Evolutionary conservation across 1,139 yeast species (phyloP).

Genomic region (Pichia sp.): DNA sequence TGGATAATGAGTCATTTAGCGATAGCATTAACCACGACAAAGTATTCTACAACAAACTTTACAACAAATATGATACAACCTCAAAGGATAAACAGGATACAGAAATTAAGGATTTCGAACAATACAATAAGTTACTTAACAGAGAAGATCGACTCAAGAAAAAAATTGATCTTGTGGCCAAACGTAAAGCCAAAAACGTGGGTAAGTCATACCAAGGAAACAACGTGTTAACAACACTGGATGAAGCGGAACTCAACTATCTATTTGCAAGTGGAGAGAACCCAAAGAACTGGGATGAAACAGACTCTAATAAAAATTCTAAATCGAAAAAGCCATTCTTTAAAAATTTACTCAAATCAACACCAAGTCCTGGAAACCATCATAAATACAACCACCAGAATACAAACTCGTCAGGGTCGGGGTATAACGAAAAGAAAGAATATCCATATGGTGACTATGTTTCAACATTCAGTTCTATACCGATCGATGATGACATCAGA

Average conservation of each 20-base stretch:
- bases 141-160: slow-evolving; percentile 35
- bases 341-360: not conserved
- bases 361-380: not conserved
- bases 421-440: slow-evolving; percentile 9
- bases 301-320: not conserved
- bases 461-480: slow-evolving; percentile 15
- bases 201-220: not conserved
- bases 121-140: slow-evolving; percentile 36
- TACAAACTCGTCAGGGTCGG: not conserved
- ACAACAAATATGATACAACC: slow-evolving; percentile 20
- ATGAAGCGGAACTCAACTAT: slow-evolving; percentile 24
- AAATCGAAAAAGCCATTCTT: slow-evolving; percentile 5
- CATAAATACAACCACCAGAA: not conserved
- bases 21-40: slow-evolving; percentile 25
- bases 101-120: slow-evolving; percentile 37
- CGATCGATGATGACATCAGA: slow-evolving; percentile 21
- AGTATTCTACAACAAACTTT: slow-evolving; percentile 28
- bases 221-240: slow-evolving; percentile 20
- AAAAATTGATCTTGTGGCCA: slow-evolving; percentile 34
- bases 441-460: slow-evolving; percentile 7
- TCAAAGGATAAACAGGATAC: slow-evolving; percentile 1
- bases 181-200: slow-evolving; percentile 11
- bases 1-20: slow-evolving; percentile 20
- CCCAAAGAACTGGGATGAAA: slow-evolving; percentile 17
- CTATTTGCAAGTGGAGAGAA: slow-evolving; percentile 20